phyloP scores from a whole-genome alignment of 768 basidiomycete genomes.

The Mycena albidolilacea region DNA sequence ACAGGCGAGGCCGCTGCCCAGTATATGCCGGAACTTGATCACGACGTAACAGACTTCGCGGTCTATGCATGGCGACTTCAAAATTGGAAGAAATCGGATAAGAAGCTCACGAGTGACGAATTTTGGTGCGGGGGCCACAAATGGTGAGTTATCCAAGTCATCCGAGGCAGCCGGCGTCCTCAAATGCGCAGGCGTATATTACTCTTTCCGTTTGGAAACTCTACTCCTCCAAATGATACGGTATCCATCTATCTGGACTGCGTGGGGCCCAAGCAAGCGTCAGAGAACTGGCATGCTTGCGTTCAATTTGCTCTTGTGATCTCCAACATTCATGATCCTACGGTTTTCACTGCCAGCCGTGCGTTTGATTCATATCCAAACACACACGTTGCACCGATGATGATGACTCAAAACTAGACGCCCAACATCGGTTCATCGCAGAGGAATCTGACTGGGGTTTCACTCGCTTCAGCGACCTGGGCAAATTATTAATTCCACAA shows the following conservation, averaged over 20 bases:
- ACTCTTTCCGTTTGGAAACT: constrained; percentile 98
- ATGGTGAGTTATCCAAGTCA: constrained; percentile 73
- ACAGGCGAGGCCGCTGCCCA: constrained; percentile 93
- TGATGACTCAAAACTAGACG: constrained; percentile 64
- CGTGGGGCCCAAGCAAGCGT: constrained; percentile 95
- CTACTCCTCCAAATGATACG: constrained; percentile 98
- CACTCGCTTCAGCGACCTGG: constrained; percentile 97
- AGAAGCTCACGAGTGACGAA: constrained; percentile 94
- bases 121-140: constrained; percentile 98
- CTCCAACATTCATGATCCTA: constrained; percentile 94
- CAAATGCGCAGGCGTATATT: constrained; percentile 86
- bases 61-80: constrained; percentile 90
- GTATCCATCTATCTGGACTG: constrained; percentile 99
- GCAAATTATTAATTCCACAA: constrained; percentile 89
- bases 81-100: constrained; percentile 95
- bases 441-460: constrained; percentile 99
- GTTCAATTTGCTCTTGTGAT: constrained; percentile 99
- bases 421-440: constrained; percentile 98
- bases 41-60: constrained; percentile 96
- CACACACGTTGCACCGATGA: constrained; percentile 5
- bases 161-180: constrained; percentile 1
- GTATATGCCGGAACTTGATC: constrained; percentile 97
- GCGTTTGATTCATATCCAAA: constrained; percentile 49
- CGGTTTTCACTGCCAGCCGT: constrained; percentile 98
- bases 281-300: constrained; percentile 99